These are phyloP conservation scores for Fraxinus paxiana DNA, from an alignment of 305 asterid genomes.

Conservation along the genomic window DNA sequence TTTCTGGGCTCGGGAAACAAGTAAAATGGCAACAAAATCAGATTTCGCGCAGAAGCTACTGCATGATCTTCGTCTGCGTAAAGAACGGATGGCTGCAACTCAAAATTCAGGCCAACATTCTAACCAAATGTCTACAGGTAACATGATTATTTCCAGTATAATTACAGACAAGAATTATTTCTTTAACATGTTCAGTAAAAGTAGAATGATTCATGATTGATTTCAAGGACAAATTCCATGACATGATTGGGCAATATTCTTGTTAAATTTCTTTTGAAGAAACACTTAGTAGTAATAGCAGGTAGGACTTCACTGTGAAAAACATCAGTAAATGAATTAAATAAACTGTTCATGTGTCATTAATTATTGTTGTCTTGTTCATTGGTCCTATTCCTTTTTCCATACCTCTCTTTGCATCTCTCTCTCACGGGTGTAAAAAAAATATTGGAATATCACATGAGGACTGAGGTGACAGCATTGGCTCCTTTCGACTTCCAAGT, in stretches of 20 bases:
- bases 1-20: background rate
- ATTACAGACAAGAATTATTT: background rate
- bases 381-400: background rate
- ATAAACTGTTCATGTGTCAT: background rate
- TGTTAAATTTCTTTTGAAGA: background rate
- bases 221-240: background rate
- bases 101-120: constrained; percentile 28
- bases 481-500: background rate
- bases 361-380: background rate
- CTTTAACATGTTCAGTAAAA: background rate
- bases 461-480: background rate
- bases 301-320: background rate
- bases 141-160: background rate
- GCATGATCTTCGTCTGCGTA: constrained; percentile 43
- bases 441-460: background rate
- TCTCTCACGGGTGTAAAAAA: background rate
- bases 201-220: background rate
- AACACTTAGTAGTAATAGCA: background rate
- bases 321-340: background rate
- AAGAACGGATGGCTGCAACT: constrained; percentile 42
- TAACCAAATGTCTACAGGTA: constrained; percentile 34
- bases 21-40: constrained; percentile 37
- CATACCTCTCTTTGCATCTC: background rate
- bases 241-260: background rate
- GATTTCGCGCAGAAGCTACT: constrained; percentile 54